A percentile compares a stretch with the other conserved stretches of the same genome.
Evolutionary conservation across 192 early-diverging fungal species (phyloP).

Genomic region (Entomortierella lignicola): DNA sequence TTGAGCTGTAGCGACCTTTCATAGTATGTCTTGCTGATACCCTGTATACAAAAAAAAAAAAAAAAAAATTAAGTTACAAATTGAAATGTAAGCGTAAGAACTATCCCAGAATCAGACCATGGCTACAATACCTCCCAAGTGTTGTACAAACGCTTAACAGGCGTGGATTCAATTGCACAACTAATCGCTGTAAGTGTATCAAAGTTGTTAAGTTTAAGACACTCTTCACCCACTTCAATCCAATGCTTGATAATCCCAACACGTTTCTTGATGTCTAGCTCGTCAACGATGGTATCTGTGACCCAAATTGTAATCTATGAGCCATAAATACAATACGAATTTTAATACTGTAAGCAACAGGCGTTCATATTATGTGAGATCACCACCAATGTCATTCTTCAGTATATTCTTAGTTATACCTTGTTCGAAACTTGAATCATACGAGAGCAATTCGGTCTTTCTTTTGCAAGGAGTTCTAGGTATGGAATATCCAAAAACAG

Average conservation of each 20-base stretch:
- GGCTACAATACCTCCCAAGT: conserved; percentile 45
- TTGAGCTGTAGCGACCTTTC: conserved; percentile 32
- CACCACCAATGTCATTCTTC: no score
- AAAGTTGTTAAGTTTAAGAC: conserved; percentile 49
- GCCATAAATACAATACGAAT: neutral
- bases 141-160: conserved; percentile 40
- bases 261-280: conserved; percentile 77
- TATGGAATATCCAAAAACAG: conserved; percentile 76
- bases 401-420: conserved; percentile 63
- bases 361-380: no score
- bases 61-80: neutral
- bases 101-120: neutral
- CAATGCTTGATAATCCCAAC: conserved; percentile 77
- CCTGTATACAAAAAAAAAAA: neutral
- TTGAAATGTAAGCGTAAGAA: no score
- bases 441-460: conserved; percentile 60
- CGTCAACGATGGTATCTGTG: conserved; percentile 76
- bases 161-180: conserved; percentile 40
- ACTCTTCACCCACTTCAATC: conserved; percentile 76
- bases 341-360: neutral
- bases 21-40: conserved; percentile 34
- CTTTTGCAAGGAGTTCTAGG: conserved; percentile 78
- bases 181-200: conserved; percentile 44
- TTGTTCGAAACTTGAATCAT: conserved; percentile 79
- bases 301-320: conserved; percentile 62